Evolutionary conservation across 169 alveolate genomes (phyloP).

Genomic region (Theileria orientalis): DNA sequence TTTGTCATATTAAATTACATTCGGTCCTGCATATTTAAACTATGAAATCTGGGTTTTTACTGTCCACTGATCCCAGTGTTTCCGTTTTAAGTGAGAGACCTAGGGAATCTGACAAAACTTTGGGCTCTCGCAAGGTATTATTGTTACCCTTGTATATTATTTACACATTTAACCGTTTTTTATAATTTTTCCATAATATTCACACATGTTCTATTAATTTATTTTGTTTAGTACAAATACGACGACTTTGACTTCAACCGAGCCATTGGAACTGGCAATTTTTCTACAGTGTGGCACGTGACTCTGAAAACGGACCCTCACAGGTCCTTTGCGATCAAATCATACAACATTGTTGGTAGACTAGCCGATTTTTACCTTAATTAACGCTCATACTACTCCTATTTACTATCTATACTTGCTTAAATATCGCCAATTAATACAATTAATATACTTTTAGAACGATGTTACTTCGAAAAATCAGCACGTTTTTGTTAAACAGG

Average conservation of each 20-base stretch:
- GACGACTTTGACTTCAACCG: conserved; percentile 79
- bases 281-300: conserved; percentile 79
- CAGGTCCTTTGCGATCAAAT: conserved; percentile 75
- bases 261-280: conserved; percentile 78
- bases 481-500: conserved; percentile 72
- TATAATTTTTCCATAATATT: background rate
- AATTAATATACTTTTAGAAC: conserved; percentile 57
- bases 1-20: background rate
- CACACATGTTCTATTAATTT: background rate
- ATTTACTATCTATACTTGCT: conserved; percentile 7
- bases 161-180: no score
- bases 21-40: background rate
- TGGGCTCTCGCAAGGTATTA: conserved; percentile 41
- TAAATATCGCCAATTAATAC: conserved; percentile 61
- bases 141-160: no score
- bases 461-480: conserved; percentile 62
- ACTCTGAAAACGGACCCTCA: conserved; percentile 70
- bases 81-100: conserved; percentile 30
- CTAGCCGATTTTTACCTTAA: no score
- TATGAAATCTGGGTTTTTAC: conserved; percentile 59
- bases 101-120: conserved; percentile 4
- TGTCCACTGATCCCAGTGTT: conserved; percentile 38
- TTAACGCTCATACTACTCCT: background rate
- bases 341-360: conserved; percentile 69
- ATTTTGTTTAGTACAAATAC: conserved; percentile 43